These are phyloP conservation scores for Saccharum spontaneum DNA, from an alignment of 176 grass and related monocot genomes.

Conservation along the genomic window DNA sequence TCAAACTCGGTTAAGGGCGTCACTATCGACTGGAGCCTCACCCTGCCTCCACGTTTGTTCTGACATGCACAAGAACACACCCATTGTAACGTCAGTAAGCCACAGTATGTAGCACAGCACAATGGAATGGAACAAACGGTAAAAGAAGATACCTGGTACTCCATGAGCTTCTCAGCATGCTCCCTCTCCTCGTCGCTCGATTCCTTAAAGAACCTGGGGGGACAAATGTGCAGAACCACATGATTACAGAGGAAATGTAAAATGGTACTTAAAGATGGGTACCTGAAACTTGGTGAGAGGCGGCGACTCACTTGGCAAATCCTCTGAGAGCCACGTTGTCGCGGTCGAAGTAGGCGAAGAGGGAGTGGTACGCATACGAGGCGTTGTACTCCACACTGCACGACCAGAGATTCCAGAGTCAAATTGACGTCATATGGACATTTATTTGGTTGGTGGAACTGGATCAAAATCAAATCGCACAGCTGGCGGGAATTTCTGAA, in stretches of 20 bases:
- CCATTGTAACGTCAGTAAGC: no score
- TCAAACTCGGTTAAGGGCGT: slow-evolving; percentile 69
- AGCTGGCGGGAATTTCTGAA: not conserved
- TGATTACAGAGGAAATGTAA: not conserved
- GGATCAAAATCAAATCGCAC: not conserved
- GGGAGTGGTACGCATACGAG: slow-evolving; percentile 88
- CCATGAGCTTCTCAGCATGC: slow-evolving; percentile 81
- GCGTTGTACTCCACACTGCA: slow-evolving; percentile 89
- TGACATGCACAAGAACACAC: no score
- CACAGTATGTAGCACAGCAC: not conserved
- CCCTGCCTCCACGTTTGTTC: slow-evolving; percentile 66
- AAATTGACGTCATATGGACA: not conserved
- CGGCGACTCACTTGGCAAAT: slow-evolving; percentile 63
- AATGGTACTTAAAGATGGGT: not conserved
- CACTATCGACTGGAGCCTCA: slow-evolving; percentile 50
- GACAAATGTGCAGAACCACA: not conserved
- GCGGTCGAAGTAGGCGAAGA: slow-evolving; percentile 92
- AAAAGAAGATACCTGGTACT: slow-evolving; percentile 67
- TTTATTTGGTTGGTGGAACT: not conserved
- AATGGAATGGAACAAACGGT: not conserved
- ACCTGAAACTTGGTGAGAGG: not conserved
- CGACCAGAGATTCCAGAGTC: not conserved
- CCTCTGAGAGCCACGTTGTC: slow-evolving; percentile 89
- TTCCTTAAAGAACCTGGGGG: slow-evolving; percentile 83
- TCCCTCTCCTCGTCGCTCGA: slow-evolving; percentile 76